These are phyloP conservation scores for Fusarium torreyae DNA, from an alignment of 2,329 filamentous ascomycete species.

Conservation along the genomic window DNA sequence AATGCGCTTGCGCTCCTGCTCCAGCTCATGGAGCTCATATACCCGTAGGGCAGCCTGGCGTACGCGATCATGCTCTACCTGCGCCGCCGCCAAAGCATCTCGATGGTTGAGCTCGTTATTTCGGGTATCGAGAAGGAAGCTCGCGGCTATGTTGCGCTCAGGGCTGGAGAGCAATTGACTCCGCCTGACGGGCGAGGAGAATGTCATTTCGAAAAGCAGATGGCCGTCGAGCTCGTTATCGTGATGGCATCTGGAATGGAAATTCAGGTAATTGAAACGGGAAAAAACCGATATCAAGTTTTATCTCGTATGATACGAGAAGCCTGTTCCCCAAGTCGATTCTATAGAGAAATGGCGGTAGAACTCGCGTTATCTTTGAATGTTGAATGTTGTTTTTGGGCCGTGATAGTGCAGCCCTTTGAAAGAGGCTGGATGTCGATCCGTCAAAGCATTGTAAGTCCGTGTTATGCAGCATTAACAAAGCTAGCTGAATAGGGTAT, in stretches of 20 bases:
- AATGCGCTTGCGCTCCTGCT: constrained; percentile 62
- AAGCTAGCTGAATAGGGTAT: constrained; percentile 17
- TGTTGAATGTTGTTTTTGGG: constrained; percentile 36
- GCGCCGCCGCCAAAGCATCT: constrained; percentile 76
- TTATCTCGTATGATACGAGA: neutral
- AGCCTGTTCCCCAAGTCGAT: neutral
- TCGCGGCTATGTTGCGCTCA: constrained; percentile 66
- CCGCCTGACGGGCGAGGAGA: constrained; percentile 59
- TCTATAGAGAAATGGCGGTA: constrained; percentile 1
- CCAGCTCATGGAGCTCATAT: constrained; percentile 63
- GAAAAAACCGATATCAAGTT: neutral
- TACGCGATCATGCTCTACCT: constrained; percentile 77
- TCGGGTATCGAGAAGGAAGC: constrained; percentile 73
- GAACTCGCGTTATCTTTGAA: constrained; percentile 21
- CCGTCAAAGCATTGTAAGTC: constrained; percentile 40
- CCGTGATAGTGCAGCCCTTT: constrained; percentile 43
- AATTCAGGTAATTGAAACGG: neutral
- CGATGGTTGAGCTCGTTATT: constrained; percentile 75
- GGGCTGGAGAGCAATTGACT: constrained; percentile 60
- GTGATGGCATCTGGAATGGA: constrained; percentile 38
- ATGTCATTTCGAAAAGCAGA: constrained; percentile 56
- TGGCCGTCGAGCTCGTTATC: constrained; percentile 38
- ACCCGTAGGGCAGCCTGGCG: constrained; percentile 65
- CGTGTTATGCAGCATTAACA: constrained; percentile 24
- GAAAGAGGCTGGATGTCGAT: constrained; percentile 42